Conservation (phyloP, 352 stramenopile genomes). For the Thalassiosira livingstoniorum region DNA sequence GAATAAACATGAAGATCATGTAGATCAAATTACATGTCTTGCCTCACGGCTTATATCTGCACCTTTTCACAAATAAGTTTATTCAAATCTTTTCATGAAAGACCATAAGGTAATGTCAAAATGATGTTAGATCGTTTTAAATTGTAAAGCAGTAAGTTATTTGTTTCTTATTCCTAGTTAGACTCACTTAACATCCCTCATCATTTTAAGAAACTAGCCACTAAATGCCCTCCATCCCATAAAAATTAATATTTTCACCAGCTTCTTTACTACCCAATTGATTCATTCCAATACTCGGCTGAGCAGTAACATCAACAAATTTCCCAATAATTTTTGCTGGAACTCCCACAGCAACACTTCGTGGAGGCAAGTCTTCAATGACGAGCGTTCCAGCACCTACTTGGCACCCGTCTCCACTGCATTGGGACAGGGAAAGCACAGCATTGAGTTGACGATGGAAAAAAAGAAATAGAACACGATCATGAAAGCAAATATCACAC, state of each 20-base stretch:
- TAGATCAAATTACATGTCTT: background rate
- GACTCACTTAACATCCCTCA: too few relatives aligned
- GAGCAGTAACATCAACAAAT: slow-evolving; percentile 74
- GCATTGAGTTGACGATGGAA: too few relatives aligned
- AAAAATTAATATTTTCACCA: slow-evolving; percentile 33
- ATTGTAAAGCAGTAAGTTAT: background rate
- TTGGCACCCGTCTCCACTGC: slow-evolving; percentile 75
- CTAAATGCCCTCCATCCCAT: slow-evolving; percentile 37
- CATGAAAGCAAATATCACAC: too few relatives aligned
- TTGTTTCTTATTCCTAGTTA: too few relatives aligned
- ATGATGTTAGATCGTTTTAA: background rate
- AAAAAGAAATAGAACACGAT: too few relatives aligned
- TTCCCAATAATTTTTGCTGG: slow-evolving; percentile 76
- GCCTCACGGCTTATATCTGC: background rate
- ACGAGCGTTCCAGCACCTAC: slow-evolving; percentile 75
- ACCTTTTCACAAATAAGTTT: background rate
- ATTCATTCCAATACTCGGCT: slow-evolving; percentile 73
- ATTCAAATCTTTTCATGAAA: background rate
- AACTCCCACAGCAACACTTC: slow-evolving; percentile 74
- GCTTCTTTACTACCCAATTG: slow-evolving; percentile 62
- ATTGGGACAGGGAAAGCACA: too few relatives aligned
- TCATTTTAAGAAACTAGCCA: too few relatives aligned
- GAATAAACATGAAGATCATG: too few relatives aligned
- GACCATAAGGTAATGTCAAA: background rate
- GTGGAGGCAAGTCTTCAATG: slow-evolving; percentile 67